Evolutionary conservation across 345 rosid genomes (phyloP).

Genomic region (Rhizophora mangle): DNA sequence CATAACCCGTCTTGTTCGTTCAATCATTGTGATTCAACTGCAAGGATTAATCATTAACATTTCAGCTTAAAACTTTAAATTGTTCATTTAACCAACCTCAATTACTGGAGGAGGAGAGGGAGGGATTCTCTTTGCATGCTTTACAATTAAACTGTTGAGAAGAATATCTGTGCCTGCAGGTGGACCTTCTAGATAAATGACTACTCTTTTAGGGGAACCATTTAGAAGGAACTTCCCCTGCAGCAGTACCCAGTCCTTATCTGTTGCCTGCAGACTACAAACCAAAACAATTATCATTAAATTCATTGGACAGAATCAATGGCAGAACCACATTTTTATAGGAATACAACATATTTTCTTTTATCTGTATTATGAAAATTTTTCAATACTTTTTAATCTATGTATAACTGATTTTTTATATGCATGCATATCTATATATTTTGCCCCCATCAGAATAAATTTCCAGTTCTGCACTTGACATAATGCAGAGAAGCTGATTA

Average conservation of each 20-base stretch:
- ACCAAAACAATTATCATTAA: background rate
- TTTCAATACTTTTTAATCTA: too few relatives aligned
- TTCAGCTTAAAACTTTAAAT: background rate
- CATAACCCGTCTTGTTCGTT: background rate
- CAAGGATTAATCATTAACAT: background rate
- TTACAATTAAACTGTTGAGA: constrained; percentile 58
- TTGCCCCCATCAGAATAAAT: too few relatives aligned
- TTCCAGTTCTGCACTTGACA: background rate
- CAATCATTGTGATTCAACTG: background rate
- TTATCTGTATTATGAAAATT: too few relatives aligned
- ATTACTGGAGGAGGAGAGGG: constrained; percentile 62
- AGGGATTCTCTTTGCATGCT: constrained; percentile 65
- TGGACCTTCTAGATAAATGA: constrained; percentile 89
- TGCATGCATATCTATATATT: too few relatives aligned
- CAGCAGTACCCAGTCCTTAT: constrained; percentile 70
- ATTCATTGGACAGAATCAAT: background rate
- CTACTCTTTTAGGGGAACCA: constrained; percentile 65
- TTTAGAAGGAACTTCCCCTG: constrained; percentile 87
- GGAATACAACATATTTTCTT: too few relatives aligned
- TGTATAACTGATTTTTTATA: too few relatives aligned
- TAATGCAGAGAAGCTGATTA: background rate
- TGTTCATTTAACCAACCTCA: constrained; percentile 44
- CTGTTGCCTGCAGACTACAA: constrained; percentile 69
- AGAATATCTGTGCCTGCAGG: constrained; percentile 86
- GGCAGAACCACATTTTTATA: too few relatives aligned